Base-by-base conservation (phyloP, 306 rosid species). In the Hippophae gyantsensis region DNA sequence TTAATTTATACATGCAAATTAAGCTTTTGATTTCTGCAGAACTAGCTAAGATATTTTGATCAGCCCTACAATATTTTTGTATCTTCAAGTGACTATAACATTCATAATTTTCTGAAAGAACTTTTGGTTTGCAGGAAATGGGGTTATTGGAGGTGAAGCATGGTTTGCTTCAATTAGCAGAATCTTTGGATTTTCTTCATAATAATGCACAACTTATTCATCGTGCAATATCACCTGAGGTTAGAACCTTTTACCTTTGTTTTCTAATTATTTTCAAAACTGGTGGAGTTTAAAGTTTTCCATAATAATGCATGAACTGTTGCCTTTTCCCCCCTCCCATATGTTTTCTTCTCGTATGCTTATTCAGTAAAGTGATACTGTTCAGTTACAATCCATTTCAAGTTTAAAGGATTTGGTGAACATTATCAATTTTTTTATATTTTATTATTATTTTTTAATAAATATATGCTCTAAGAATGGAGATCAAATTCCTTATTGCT, bases 161-260 rank as follows among this genome's bases (percentile, higher is more conserved):
- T 72, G 97, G 99, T 60, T 84, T 92, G 79, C 95, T 92, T 65
- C 99, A 92, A 77, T 64, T 88, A 23, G 95, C 95, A 13, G 99
- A 92, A 70, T 76, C 99, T 18, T 79, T 92, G 78, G 87, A 88
- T 72, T 92, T 92, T 75, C 93, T 92, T 38, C 99, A 92, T 70
- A 88, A 76, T 70, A 89, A 92, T 55, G 99, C 99, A 1, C 88
- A 54, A 61, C 99, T 92, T 58, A 76, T 88, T 73, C 99, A 92
- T 76, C 86, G 89, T 48, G 86, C 95, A 52, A 76, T 92, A 78
- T 78, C 99, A 59, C 99, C 99, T 0, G 99, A 92, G 96, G 99
- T 92, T 25, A 62, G 38, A 52, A 26, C 43, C 32, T 52, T 1
- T 50, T 62, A 32, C 41, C 43, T 57, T 43, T 62, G 40, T 63